Conservation (phyloP, 176 grass and related monocot genomes). For the Rhynchospora breviuscula region DNA sequence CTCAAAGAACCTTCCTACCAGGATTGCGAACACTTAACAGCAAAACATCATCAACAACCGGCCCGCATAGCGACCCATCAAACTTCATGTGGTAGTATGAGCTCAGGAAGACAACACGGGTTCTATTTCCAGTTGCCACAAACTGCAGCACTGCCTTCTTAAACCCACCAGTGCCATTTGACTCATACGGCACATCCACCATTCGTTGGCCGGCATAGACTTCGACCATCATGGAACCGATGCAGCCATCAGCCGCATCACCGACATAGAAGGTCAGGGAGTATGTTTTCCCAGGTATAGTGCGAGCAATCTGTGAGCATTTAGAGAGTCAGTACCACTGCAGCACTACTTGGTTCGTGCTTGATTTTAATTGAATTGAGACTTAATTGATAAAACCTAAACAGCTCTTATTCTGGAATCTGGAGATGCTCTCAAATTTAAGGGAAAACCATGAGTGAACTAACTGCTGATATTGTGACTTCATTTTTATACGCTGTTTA, state of each 20-base stretch:
- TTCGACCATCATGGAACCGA: constrained; percentile 51
- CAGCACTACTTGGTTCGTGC: background rate
- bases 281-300: constrained; percentile 49
- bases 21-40: constrained; percentile 37
- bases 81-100: constrained; percentile 62
- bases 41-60: constrained; percentile 59
- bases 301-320: constrained; percentile 47
- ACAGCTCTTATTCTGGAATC: background rate
- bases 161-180: constrained; percentile 56
- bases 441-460: background rate
- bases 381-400: background rate
- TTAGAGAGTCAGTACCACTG: background rate
- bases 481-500: background rate
- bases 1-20: background rate
- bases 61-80: constrained; percentile 78
- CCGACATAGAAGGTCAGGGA: constrained; percentile 59
- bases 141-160: constrained; percentile 66
- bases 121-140: constrained; percentile 36
- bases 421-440: background rate
- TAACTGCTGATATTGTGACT: background rate
- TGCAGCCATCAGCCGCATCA: constrained; percentile 58
- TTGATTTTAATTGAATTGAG: background rate
- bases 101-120: constrained; percentile 68
- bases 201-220: constrained; percentile 47
- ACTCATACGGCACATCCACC: constrained; percentile 60